A percentile compares a stretch with the other conserved stretches of the same genome.
phyloP scores from a whole-genome alignment of 2,329 filamentous ascomycete genomes.

The Aspergillus pseudotamarii region DNA sequence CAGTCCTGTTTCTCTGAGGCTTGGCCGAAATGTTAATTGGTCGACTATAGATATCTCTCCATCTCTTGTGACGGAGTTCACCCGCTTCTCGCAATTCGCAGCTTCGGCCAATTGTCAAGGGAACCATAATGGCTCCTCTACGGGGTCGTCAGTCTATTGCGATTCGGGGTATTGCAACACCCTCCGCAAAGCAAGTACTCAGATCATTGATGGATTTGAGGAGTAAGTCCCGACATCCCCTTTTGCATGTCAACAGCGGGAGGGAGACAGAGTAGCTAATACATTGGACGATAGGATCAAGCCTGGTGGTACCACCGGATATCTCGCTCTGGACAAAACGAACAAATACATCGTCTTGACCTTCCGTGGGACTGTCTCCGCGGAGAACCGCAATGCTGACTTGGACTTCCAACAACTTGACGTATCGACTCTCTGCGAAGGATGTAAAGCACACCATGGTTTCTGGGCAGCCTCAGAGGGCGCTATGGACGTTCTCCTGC shows the following conservation, averaged over 20 bases:
- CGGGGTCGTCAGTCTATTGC: constrained; percentile 8
- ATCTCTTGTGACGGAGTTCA: neutral
- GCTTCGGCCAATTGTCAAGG: constrained; percentile 4
- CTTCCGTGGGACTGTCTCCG: constrained; percentile 9
- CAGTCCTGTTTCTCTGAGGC: neutral
- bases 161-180: neutral
- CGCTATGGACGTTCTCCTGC: neutral
- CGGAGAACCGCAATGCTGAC: constrained; percentile 2
- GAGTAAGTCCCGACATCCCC: neutral
- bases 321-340: constrained; percentile 8
- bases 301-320: constrained; percentile 9
- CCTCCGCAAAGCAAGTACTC: neutral
- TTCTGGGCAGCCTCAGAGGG: constrained; percentile 7
- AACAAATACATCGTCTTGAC: constrained; percentile 5
- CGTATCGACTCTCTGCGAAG: neutral
- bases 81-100: constrained; percentile 4
- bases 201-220: constrained; percentile 5
- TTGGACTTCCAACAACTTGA: neutral
- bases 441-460: constrained; percentile 10
- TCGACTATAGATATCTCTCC: neutral
- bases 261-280: neutral
- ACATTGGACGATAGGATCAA: neutral
- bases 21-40: neutral
- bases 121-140: constrained; percentile 8
- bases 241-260: neutral